phyloP scores from a whole-genome alignment of 108 stramenopile species.

The Craspedostauros australis region DNA sequence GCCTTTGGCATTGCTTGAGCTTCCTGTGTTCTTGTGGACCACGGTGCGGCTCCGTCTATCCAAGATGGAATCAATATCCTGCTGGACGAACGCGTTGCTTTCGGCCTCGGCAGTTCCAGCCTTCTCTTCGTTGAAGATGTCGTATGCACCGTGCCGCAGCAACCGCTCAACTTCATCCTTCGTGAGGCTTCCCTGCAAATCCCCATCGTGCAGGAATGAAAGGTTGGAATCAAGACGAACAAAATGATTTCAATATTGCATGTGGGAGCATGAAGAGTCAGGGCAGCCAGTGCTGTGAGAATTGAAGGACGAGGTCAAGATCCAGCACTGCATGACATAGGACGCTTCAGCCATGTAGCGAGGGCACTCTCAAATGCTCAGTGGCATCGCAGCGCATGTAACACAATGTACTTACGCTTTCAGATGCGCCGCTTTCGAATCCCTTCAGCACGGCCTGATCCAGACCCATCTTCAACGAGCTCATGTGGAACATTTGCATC shows the following conservation, averaged over 20 bases:
- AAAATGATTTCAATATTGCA: too few species aligned
- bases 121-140: slow-evolving; percentile 84
- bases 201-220: neutral
- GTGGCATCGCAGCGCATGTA: neutral
- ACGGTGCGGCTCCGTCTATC: slow-evolving; percentile 61
- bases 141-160: slow-evolving; percentile 85
- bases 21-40: slow-evolving; percentile 77
- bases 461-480: slow-evolving; percentile 95
- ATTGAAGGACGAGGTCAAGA: too few species aligned
- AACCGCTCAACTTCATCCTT: slow-evolving; percentile 79
- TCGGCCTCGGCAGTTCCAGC: slow-evolving; percentile 71
- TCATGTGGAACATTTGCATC: slow-evolving; percentile 97
- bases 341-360: too few species aligned
- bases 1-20: slow-evolving; percentile 63
- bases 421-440: slow-evolving; percentile 57
- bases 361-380: too few species aligned
- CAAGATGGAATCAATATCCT: slow-evolving; percentile 87
- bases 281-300: too few species aligned
- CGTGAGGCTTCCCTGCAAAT: slow-evolving; percentile 39
- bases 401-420: slow-evolving; percentile 23
- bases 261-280: too few species aligned
- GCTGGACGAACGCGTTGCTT: slow-evolving; percentile 69
- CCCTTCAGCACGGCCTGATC: slow-evolving; percentile 96
- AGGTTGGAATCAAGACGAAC: neutral
- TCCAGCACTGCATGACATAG: too few species aligned